These are phyloP conservation scores for Brassica carinata DNA, from an alignment of 345 rosid genomes.

Conservation along the genomic window DNA sequence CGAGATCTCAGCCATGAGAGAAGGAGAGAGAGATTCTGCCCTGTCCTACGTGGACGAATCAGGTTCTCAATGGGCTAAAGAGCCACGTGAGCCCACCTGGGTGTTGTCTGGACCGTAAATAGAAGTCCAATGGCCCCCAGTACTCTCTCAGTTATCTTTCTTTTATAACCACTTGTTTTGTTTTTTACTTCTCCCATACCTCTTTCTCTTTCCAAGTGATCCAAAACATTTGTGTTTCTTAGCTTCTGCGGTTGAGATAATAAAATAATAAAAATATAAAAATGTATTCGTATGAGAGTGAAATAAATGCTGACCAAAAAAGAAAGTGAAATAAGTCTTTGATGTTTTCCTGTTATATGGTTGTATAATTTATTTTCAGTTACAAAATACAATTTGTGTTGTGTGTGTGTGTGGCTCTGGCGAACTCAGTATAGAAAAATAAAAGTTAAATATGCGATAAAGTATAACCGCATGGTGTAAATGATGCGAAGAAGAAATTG, in stretches of 20 bases:
- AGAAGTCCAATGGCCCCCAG: constrained; percentile 38
- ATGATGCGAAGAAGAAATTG: background rate
- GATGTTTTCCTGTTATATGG: background rate
- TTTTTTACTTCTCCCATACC: constrained; percentile 22
- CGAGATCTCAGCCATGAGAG: constrained; percentile 17
- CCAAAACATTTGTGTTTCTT: constrained; percentile 17
- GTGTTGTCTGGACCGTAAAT: constrained; percentile 10
- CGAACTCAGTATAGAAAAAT: background rate
- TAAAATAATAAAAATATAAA: constrained; percentile 1
- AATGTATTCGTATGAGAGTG: too few species aligned
- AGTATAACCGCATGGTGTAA: constrained; percentile 7
- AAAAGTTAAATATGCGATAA: background rate
- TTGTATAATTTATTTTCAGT: background rate
- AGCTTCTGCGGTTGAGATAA: background rate
- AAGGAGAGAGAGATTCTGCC: constrained; percentile 39
- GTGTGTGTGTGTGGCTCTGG: constrained; percentile 12
- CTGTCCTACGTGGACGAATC: constrained; percentile 55
- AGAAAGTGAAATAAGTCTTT: background rate
- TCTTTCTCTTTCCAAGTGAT: constrained; percentile 17
- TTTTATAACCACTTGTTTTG: constrained; percentile 31
- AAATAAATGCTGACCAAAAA: too few species aligned
- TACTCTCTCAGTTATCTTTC: background rate
- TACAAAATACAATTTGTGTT: too few species aligned
- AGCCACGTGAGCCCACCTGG: constrained; percentile 61
- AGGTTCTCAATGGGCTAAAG: constrained; percentile 29